Percentiles rank a stretch among this genome's conserved stretches.
Conservation (phyloP, 148 eudicot species). For the Chenopodium quinoa region DNA sequence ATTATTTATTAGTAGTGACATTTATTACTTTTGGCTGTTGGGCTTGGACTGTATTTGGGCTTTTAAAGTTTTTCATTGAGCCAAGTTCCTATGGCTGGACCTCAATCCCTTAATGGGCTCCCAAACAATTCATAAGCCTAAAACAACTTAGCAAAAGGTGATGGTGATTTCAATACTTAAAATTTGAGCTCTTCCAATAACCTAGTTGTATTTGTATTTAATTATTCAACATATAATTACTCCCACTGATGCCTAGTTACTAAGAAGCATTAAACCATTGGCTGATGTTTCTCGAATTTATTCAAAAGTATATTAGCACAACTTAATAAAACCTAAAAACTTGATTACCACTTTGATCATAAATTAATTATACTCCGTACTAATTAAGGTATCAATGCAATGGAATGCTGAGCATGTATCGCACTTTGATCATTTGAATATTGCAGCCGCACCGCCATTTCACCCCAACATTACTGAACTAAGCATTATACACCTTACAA, state of each 20-base stretch:
- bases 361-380: not conserved
- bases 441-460: not conserved
- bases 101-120: too few species aligned
- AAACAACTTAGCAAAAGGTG: too few species aligned
- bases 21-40: too few species aligned
- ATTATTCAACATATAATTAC: not conserved
- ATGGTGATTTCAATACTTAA: too few species aligned
- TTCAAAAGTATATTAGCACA: not conserved
- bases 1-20: too few species aligned
- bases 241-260: not conserved
- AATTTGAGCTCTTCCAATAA: too few species aligned
- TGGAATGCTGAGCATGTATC: not conserved
- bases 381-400: not conserved
- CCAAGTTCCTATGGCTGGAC: too few species aligned
- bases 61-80: too few species aligned
- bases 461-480: not conserved
- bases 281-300: not conserved
- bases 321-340: not conserved
- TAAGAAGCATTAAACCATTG: not conserved
- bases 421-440: not conserved
- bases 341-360: not conserved
- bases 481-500: too few species aligned
- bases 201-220: too few species aligned
- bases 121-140: too few species aligned
- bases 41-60: too few species aligned